Evolutionary conservation across 345 rosid genomes (phyloP).

Genomic region (Schrenkiella parvula): DNA sequence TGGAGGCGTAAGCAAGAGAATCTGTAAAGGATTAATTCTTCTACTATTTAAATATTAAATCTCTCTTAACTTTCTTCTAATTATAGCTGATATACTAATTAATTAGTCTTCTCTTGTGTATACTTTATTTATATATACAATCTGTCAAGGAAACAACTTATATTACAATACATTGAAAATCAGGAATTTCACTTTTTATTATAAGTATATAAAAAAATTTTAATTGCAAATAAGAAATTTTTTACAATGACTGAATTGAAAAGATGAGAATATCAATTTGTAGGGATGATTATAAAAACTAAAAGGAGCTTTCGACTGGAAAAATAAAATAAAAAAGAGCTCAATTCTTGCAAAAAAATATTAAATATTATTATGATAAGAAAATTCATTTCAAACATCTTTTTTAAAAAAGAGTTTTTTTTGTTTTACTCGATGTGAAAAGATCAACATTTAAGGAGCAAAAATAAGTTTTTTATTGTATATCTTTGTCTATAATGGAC

Average conservation of each 20-base stretch:
- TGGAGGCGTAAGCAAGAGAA: conserved; percentile 51
- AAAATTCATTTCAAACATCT: background rate
- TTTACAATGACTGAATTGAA: too few relatives aligned
- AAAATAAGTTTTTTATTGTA: background rate
- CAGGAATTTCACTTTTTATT: background rate
- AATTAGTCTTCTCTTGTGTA: background rate
- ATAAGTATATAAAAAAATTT: too few relatives aligned
- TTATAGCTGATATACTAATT: background rate
- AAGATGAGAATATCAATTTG: too few relatives aligned
- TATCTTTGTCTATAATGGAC: background rate
- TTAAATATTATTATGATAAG: background rate
- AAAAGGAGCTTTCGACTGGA: background rate
- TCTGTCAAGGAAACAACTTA: background rate
- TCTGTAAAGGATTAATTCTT: conserved; percentile 6
- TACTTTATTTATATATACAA: conserved; percentile 9
- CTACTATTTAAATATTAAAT: conserved; percentile 12
- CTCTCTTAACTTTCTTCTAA: background rate
- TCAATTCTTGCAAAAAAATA: background rate
- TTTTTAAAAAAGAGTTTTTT: background rate
- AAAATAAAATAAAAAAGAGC: too few relatives aligned
- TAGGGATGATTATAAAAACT: background rate
- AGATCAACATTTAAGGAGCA: background rate
- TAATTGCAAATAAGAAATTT: too few relatives aligned
- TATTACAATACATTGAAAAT: background rate
- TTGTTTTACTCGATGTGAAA: background rate